Evolutionary conservation across 1,284 basidiomycete genomes (phyloP).

Genomic region (Papiliotrema nemorosa): DNA sequence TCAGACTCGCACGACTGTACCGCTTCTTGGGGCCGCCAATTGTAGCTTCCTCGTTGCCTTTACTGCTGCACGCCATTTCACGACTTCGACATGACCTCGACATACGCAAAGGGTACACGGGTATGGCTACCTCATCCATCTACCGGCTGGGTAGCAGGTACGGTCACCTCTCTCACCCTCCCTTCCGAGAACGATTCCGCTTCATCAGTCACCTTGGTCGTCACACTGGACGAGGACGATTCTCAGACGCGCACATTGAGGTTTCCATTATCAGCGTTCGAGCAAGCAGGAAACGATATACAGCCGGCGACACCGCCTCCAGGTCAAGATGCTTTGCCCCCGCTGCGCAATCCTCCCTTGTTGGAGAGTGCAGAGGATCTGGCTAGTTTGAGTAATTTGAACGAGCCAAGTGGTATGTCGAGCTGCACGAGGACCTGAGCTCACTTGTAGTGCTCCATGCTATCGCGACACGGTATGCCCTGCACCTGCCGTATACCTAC

Average conservation of each 20-base stretch:
- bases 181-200: conserved; percentile 23
- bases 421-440: not conserved
- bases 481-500: conserved; percentile 98
- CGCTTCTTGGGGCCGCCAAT: too few species aligned
- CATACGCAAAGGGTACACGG: conserved; percentile 47
- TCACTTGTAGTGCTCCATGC: conserved; percentile 77
- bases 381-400: conserved; percentile 94
- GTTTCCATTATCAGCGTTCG: conserved; percentile 37
- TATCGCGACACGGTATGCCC: conserved; percentile 92
- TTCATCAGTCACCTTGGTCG: conserved; percentile 32
- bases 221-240: conserved; percentile 30
- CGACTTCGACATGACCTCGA: conserved; percentile 27
- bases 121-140: conserved; percentile 48
- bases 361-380: conserved; percentile 97
- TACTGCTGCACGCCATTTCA: not conserved
- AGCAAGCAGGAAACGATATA: conserved; percentile 24
- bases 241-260: conserved; percentile 30
- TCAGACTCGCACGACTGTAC: too few species aligned
- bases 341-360: conserved; percentile 91
- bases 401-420: conserved; percentile 85
- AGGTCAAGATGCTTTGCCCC: conserved; percentile 62
- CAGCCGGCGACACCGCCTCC: conserved; percentile 16
- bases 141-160: conserved; percentile 48
- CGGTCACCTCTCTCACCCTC: conserved; percentile 36
- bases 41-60: not conserved